Percentiles rank a stretch among this genome's conserved stretches.
These are phyloP conservation scores for Sarocladium strictum DNA, from an alignment of 2,329 filamentous ascomycete species.

Conservation along the genomic window DNA sequence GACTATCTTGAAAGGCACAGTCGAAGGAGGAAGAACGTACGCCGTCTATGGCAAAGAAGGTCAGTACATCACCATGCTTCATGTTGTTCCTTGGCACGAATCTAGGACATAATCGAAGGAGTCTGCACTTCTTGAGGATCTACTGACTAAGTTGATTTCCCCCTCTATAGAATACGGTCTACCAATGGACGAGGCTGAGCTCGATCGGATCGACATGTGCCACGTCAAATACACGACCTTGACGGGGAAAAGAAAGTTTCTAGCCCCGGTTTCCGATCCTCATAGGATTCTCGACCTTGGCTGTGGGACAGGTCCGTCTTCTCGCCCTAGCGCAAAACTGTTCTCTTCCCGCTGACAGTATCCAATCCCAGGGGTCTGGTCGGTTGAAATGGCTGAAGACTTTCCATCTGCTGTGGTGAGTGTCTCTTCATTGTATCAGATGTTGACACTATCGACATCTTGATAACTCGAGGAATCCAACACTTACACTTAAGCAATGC, in stretches of 20 bases:
- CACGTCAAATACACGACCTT: conserved; percentile 29
- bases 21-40: conserved; percentile 27
- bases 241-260: conserved; percentile 20
- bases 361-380: conserved; percentile 22
- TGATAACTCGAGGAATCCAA: background rate
- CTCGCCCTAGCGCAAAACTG: background rate
- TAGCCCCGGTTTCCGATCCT: conserved; percentile 18
- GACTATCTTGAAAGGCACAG: conserved; percentile 17
- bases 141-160: background rate
- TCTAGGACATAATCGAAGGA: too few relatives aligned
- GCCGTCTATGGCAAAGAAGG: conserved; percentile 30
- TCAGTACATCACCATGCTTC: conserved; percentile 8
- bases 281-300: conserved; percentile 25
- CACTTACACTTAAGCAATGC: background rate
- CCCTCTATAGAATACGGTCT: conserved; percentile 27
- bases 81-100: too few relatives aligned
- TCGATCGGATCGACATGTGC: conserved; percentile 34
- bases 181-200: conserved; percentile 33
- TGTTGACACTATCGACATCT: too few relatives aligned
- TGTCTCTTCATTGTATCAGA: background rate
- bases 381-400: conserved; percentile 32
- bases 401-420: background rate
- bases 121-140: background rate
- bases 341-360: background rate
- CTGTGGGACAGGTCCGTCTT: conserved; percentile 22